Percentiles rank a stretch among this genome's conserved stretches.
These are phyloP conservation scores for Ballota nigra DNA, from an alignment of 257 asterid species.

Conservation along the genomic window DNA sequence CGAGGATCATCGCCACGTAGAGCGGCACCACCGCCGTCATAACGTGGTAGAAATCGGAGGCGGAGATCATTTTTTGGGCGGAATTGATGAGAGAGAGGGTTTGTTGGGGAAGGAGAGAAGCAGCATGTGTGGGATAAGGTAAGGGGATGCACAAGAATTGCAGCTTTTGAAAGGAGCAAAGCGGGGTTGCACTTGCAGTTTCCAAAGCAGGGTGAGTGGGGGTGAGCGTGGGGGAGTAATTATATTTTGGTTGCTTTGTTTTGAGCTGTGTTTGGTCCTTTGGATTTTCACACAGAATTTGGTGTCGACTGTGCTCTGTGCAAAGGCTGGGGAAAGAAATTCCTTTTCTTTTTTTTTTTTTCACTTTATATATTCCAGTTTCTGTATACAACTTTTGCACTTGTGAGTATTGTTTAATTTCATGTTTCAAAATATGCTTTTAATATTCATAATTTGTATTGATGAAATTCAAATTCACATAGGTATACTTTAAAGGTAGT, in stretches of 20 bases:
- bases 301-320: too few species aligned
- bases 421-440: too few species aligned
- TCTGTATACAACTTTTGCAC: neutral
- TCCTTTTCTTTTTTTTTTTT: too few species aligned
- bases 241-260: conserved; percentile 22
- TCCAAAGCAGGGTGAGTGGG: neutral
- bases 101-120: too few species aligned
- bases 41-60: conserved; percentile 75
- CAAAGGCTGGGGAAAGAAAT: neutral
- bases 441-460: too few species aligned
- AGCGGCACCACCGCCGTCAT: conserved; percentile 92
- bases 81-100: neutral
- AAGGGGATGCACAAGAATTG: too few species aligned
- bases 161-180: too few species aligned
- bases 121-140: too few species aligned
- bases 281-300: neutral
- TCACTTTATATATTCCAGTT: neutral
- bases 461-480: too few species aligned
- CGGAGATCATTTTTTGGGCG: conserved; percentile 50
- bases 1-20: conserved; percentile 85
- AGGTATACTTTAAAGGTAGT: too few species aligned
- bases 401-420: too few species aligned
- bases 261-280: neutral
- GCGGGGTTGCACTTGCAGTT: too few species aligned
- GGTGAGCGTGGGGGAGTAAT: conserved; percentile 16